Conservation (phyloP, 805 yeast genomes). For the Jamesozyma gamospora region DNA sequence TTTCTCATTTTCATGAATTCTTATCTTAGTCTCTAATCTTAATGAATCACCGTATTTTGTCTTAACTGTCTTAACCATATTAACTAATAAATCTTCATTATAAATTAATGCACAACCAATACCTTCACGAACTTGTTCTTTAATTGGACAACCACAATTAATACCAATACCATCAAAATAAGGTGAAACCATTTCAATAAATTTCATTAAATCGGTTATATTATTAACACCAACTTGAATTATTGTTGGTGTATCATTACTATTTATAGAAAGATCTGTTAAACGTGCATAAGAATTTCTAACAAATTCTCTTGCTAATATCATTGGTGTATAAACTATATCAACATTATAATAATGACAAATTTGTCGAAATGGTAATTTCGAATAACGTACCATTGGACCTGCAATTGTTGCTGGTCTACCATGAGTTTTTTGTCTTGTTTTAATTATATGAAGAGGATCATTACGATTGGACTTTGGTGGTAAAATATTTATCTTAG, state of each 20-base stretch:
- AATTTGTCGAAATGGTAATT: conserved; percentile 79
- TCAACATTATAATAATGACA: conserved; percentile 66
- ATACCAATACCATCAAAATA: conserved; percentile 89
- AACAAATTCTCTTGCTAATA: conserved; percentile 88
- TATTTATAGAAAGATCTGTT: conserved; percentile 78
- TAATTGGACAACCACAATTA: conserved; percentile 96
- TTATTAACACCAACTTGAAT: conserved; percentile 90
- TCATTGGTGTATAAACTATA: conserved; percentile 92
- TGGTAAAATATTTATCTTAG: background rate
- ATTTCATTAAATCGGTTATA: conserved; percentile 67
- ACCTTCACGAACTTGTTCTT: conserved; percentile 89
- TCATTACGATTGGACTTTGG: conserved; percentile 34
- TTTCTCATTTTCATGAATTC: conserved; percentile 65
- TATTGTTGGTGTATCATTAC: conserved; percentile 56
- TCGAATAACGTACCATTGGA: conserved; percentile 96
- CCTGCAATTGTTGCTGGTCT: conserved; percentile 66
- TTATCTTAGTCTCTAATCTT: conserved; percentile 83
- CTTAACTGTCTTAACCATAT: conserved; percentile 79
- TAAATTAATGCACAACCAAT: conserved; percentile 94
- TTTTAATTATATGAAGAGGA: conserved; percentile 41
- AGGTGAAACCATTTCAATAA: conserved; percentile 83
- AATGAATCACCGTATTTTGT: conserved; percentile 57
- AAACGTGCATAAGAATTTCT: conserved; percentile 70
- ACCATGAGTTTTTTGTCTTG: conserved; percentile 35
- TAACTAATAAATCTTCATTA: conserved; percentile 66